phyloP scores from a whole-genome alignment of 768 basidiomycete genomes.

The Paxillus involutus region DNA sequence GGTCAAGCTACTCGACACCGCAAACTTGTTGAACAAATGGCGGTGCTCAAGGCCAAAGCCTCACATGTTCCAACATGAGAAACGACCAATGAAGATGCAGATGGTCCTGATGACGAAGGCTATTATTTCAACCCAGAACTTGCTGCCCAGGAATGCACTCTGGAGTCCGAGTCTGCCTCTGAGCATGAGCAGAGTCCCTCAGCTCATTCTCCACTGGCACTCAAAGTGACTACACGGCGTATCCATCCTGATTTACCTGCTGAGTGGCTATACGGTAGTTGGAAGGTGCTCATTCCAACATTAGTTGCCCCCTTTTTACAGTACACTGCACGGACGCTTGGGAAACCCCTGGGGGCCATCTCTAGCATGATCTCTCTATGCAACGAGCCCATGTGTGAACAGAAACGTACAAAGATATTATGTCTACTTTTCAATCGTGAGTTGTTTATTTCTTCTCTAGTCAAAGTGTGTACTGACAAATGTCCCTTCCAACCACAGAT shows the following conservation, averaged over 20 bases:
- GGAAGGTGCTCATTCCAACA: conserved; percentile 2
- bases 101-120: too few relatives aligned
- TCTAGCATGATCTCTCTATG: background rate
- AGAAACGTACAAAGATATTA: background rate
- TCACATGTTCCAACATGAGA: too few relatives aligned
- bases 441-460: background rate
- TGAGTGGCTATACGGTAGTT: background rate
- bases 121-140: too few relatives aligned
- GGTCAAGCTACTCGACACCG: too few relatives aligned
- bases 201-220: too few relatives aligned
- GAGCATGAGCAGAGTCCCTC: too few relatives aligned
- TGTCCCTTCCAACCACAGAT: conserved; percentile 4
- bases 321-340: background rate
- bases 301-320: background rate
- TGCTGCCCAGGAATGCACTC: too few relatives aligned
- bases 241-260: background rate
- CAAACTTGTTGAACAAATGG: too few relatives aligned
- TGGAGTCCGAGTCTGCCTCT: too few relatives aligned
- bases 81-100: too few relatives aligned
- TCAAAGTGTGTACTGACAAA: background rate
- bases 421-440: conserved; percentile 3
- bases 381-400: background rate
- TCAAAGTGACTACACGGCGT: background rate
- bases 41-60: too few relatives aligned
- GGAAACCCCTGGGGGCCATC: background rate